Conservation (phyloP, 169 alveolate species). For the Eimeria tenella region DNA sequence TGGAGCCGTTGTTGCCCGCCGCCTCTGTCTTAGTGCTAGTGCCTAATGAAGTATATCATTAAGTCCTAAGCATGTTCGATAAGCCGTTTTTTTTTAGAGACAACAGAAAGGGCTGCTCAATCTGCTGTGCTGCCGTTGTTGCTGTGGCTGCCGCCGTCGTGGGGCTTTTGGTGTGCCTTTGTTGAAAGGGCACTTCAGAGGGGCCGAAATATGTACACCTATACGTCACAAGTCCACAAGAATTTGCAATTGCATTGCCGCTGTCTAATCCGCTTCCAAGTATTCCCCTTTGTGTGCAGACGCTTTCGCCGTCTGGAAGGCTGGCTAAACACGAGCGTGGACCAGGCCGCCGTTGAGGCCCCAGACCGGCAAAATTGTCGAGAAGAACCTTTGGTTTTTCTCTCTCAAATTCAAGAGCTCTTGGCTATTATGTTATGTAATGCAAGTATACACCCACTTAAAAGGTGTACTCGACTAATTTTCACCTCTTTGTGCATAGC, state of each 20-base stretch:
- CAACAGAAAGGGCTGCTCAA: conserved; percentile 37
- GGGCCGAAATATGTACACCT: background rate
- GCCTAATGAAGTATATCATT: conserved; percentile 10
- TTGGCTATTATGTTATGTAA: no score
- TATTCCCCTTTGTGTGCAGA: background rate
- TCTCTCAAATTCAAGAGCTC: no score
- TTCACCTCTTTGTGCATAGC: background rate
- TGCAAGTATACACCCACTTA: no score
- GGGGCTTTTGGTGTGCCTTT: conserved; percentile 56
- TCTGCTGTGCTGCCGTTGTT: conserved; percentile 7
- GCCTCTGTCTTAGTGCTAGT: conserved; percentile 33
- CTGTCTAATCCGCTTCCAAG: no score
- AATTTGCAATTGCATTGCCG: no score
- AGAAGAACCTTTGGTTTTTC: no score
- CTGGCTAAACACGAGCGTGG: conserved; percentile 35
- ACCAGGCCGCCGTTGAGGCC: conserved; percentile 71
- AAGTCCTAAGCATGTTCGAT: background rate
- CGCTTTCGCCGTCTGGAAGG: conserved; percentile 30
- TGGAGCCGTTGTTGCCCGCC: conserved; percentile 44
- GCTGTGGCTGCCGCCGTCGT: conserved; percentile 74
- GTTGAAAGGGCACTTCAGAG: background rate
- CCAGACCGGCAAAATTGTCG: conserved; percentile 2
- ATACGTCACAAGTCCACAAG: background rate
- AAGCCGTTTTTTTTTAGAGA: background rate
- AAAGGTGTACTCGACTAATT: no score